Conservation (phyloP, 345 rosid species). For the Bruguiera gymnorhiza region DNA sequence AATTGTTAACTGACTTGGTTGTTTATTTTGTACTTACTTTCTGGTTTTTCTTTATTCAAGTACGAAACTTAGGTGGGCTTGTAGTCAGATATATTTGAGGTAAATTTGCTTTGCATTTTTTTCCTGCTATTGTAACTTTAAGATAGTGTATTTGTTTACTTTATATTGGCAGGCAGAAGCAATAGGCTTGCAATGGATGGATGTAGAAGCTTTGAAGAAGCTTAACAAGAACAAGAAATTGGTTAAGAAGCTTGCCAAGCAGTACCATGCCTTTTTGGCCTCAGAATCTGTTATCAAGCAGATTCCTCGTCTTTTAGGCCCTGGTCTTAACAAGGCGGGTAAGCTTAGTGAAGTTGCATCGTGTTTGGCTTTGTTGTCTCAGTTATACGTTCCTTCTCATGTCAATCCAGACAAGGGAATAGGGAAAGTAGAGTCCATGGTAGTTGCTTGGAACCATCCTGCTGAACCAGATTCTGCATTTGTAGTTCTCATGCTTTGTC, state of each 20-base stretch:
- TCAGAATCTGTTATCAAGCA: slow-evolving; percentile 45
- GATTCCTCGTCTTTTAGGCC: slow-evolving; percentile 43
- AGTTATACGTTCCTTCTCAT: background rate
- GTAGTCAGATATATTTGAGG: background rate
- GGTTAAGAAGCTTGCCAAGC: slow-evolving; percentile 41
- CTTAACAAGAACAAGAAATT: slow-evolving; percentile 43
- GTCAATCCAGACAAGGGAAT: no score
- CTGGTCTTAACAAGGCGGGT: slow-evolving; percentile 52
- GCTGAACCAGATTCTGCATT: background rate
- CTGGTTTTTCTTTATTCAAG: no score
- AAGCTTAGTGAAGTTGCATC: slow-evolving; percentile 4
- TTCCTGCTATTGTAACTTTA: background rate
- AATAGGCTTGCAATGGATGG: slow-evolving; percentile 35
- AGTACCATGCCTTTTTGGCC: slow-evolving; percentile 39
- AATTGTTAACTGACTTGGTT: no score
- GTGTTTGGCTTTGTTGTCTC: background rate
- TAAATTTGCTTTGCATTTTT: background rate
- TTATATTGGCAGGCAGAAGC: slow-evolving; percentile 18
- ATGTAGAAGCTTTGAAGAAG: slow-evolving; percentile 39
- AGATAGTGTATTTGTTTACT: background rate
- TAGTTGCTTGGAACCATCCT: no score
- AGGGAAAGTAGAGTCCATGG: no score
- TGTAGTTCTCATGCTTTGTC: background rate
- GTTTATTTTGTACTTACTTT: no score
- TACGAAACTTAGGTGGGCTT: no score